Percentiles rank a stretch among this genome's conserved stretches.
Conservation (phyloP, 352 stramenopile genomes). For the Peronospora farinosa region DNA sequence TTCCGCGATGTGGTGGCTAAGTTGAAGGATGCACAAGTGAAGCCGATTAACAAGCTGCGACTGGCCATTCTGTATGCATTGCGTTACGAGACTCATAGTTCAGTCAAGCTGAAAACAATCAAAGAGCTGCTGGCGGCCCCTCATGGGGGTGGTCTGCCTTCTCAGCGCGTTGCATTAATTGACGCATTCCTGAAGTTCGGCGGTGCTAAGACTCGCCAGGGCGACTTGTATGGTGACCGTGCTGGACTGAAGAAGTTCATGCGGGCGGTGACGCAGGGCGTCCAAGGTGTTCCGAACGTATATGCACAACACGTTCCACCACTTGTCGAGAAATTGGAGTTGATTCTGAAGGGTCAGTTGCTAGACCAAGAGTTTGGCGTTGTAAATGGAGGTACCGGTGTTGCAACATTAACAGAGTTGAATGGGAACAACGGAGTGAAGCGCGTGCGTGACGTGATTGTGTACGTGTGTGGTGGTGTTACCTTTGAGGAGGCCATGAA, state of each 20-base stretch:
- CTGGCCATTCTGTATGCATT: conserved; percentile 97
- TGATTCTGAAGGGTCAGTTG: conserved; percentile 72
- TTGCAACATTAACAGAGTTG: conserved; percentile 20
- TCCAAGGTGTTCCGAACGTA: conserved; percentile 95
- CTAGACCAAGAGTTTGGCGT: conserved; percentile 88
- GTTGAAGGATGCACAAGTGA: conserved; percentile 79
- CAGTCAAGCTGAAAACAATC: conserved; percentile 72
- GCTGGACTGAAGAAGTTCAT: conserved; percentile 83
- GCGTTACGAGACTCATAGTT: conserved; percentile 93
- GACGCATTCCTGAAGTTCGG: conserved; percentile 70
- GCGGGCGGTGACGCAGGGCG: conserved; percentile 90
- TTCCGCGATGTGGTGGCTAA: conserved; percentile 78
- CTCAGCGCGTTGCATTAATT: conserved; percentile 51
- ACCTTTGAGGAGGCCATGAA: conserved; percentile 99
- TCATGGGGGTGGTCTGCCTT: conserved; percentile 30
- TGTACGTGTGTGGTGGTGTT: conserved; percentile 97
- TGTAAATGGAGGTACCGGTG: conserved; percentile 85
- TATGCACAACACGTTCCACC: conserved; percentile 98
- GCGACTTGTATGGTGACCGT: conserved; percentile 78
- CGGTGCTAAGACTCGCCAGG: conserved; percentile 48
- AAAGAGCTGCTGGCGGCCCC: conserved; percentile 57
- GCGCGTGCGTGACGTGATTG: conserved; percentile 93
- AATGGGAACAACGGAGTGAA: conserved; percentile 93
- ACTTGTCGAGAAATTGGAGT: conserved; percentile 90
- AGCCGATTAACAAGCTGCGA: conserved; percentile 96